A percentile compares a stretch with the other conserved stretches of the same genome.
Evolutionary conservation across 2,329 filamentous ascomycete genomes (phyloP).

Genomic region (Diaporthe aspalathi): DNA sequence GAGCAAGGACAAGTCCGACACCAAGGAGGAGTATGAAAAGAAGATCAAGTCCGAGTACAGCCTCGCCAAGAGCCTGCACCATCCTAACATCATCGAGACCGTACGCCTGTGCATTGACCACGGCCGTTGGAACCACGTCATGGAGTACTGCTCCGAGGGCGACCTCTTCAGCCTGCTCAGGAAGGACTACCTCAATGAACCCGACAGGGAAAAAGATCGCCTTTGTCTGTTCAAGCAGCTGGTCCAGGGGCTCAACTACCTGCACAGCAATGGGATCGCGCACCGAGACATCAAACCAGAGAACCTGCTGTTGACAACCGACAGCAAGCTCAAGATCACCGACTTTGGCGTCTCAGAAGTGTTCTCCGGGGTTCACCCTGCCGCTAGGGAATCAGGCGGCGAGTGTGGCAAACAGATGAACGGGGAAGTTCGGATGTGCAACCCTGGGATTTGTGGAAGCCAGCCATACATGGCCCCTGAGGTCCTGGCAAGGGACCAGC

Average conservation of each 20-base stretch:
- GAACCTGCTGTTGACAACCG: slow-evolving; percentile 81
- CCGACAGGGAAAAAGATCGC: slow-evolving; percentile 74
- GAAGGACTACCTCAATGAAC: slow-evolving; percentile 73
- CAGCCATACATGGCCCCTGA: slow-evolving; percentile 90
- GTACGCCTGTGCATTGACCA: slow-evolving; percentile 79
- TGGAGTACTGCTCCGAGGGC: slow-evolving; percentile 89
- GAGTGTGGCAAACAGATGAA: slow-evolving; percentile 78
- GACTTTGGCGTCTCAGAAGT: slow-evolving; percentile 93
- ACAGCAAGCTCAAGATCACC: slow-evolving; percentile 88
- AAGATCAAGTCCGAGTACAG: slow-evolving; percentile 94
- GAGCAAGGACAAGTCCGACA: slow-evolving; percentile 76
- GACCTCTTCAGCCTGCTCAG: slow-evolving; percentile 82
- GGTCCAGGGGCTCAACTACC: slow-evolving; percentile 82
- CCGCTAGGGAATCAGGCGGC: slow-evolving; percentile 77
- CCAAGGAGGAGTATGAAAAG: slow-evolving; percentile 79
- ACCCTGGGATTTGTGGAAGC: slow-evolving; percentile 85
- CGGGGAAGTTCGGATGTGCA: slow-evolving; percentile 75
- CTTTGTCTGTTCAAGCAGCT: slow-evolving; percentile 92
- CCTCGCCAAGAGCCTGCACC: slow-evolving; percentile 85
- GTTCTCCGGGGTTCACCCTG: slow-evolving; percentile 84
- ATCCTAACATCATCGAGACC: slow-evolving; percentile 89
- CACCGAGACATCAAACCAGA: slow-evolving; percentile 93
- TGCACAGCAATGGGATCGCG: slow-evolving; percentile 86
- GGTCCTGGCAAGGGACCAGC: slow-evolving; percentile 74
- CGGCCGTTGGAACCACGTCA: slow-evolving; percentile 87